These are phyloP conservation scores for Beauveria scarabaeidicola DNA, from an alignment of 2,329 filamentous ascomycete species.

Conservation along the genomic window DNA sequence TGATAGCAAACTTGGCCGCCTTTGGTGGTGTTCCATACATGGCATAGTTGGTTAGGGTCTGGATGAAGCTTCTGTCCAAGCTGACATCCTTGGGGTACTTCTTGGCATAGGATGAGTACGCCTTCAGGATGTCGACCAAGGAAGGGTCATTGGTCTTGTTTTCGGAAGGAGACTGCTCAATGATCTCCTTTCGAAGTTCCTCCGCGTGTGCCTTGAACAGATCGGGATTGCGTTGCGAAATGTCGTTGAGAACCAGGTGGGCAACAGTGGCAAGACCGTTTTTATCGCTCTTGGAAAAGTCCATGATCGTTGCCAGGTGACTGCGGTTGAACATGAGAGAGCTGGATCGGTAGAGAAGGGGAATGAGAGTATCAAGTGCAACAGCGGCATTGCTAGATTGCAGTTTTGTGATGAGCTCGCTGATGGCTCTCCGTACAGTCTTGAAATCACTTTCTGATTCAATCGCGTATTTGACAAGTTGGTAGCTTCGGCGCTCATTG, in stretches of 20 bases:
- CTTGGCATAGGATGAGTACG: slow-evolving; percentile 83
- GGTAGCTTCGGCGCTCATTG: slow-evolving; percentile 83
- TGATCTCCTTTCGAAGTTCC: slow-evolving; percentile 79
- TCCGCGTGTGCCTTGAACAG: slow-evolving; percentile 89
- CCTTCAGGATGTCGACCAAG: slow-evolving; percentile 86
- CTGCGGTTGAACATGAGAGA: slow-evolving; percentile 89
- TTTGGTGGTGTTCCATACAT: slow-evolving; percentile 72
- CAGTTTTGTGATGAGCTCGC: slow-evolving; percentile 77
- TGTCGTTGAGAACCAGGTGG: slow-evolving; percentile 84
- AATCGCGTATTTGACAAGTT: slow-evolving; percentile 79
- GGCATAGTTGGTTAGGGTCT: slow-evolving; percentile 75
- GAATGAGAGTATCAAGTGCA: slow-evolving; percentile 70
- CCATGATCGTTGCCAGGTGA: slow-evolving; percentile 83
- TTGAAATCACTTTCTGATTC: slow-evolving; percentile 83
- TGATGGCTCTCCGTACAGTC: slow-evolving; percentile 81
- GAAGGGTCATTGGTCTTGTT: slow-evolving; percentile 59
- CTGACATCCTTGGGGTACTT: slow-evolving; percentile 80
- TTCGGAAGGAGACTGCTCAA: slow-evolving; percentile 67
- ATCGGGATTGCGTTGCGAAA: slow-evolving; percentile 80
- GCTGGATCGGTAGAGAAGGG: slow-evolving; percentile 74
- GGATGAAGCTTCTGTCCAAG: slow-evolving; percentile 68
- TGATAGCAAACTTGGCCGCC: slow-evolving; percentile 88
- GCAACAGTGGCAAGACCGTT: slow-evolving; percentile 69
- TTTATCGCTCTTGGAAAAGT: slow-evolving; percentile 76
- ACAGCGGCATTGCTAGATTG: slow-evolving; percentile 56